A percentile compares a stretch with the other conserved stretches of the same genome.
Evolutionary conservation across 768 basidiomycete genomes (phyloP).

Genomic region (Trametes gibbosa): DNA sequence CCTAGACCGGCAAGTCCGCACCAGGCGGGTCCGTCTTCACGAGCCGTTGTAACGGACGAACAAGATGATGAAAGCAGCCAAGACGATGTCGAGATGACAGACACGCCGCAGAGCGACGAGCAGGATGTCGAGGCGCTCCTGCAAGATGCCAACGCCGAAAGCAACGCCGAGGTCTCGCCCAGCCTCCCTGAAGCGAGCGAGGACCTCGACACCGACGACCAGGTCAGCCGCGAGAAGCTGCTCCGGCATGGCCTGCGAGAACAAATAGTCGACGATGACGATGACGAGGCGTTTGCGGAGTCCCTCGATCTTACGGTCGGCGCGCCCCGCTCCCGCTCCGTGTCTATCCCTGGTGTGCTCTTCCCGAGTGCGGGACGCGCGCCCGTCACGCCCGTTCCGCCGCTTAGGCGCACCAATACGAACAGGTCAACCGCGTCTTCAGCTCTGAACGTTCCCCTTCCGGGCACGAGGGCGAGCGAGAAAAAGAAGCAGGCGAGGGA

Average conservation of each 20-base stretch:
- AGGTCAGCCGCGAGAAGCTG: slow-evolving; percentile 4
- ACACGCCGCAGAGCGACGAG: background rate
- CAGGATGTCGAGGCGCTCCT: slow-evolving; percentile 16
- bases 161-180: background rate
- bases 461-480: slow-evolving; percentile 17
- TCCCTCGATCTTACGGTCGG: background rate
- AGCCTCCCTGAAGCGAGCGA: background rate
- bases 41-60: background rate
- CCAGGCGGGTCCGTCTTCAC: background rate
- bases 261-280: background rate
- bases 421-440: slow-evolving; percentile 5
- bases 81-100: background rate
- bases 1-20: background rate
- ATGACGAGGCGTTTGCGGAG: background rate
- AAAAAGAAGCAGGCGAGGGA: slow-evolving; percentile 13
- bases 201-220: slow-evolving; percentile 22
- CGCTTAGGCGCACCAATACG: background rate
- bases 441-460: slow-evolving; percentile 15
- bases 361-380: background rate
- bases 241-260: background rate
- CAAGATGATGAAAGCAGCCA: background rate
- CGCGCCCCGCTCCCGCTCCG: background rate
- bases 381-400: background rate
- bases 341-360: background rate
- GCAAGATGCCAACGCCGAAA: background rate